A percentile compares a stretch with the other conserved stretches of the same genome.
These are phyloP conservation scores for Oryza meridionalis DNA, from an alignment of 176 grass and related monocot species.

Conservation along the genomic window DNA sequence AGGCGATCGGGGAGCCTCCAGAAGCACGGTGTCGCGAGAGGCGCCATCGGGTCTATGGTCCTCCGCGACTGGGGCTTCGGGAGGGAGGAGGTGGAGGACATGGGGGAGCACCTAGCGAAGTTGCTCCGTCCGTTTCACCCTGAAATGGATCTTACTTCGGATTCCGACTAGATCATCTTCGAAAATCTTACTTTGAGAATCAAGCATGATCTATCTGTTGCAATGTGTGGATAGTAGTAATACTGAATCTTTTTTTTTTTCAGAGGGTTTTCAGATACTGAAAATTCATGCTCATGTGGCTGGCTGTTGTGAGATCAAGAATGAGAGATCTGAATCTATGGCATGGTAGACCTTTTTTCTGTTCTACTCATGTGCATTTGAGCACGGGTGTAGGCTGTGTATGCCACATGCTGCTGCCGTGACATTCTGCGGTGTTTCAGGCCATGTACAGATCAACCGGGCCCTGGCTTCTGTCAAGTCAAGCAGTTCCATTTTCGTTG, in stretches of 20 bases:
- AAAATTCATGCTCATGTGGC: not conserved
- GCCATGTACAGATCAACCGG: slow-evolving; percentile 24
- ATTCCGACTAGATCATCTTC: slow-evolving; percentile 60
- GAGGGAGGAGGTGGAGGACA: slow-evolving; percentile 82
- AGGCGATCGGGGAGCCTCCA: slow-evolving; percentile 60
- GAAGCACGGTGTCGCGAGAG: slow-evolving; percentile 57
- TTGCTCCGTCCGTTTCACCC: slow-evolving; percentile 57
- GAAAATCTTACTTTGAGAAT: not conserved
- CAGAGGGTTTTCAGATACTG: not conserved
- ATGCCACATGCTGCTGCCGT: slow-evolving; percentile 23
- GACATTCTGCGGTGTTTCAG: slow-evolving; percentile 26
- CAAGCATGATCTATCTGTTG: not conserved
- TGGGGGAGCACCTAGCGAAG: slow-evolving; percentile 71
- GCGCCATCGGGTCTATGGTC: slow-evolving; percentile 52
- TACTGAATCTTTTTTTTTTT: not conserved
- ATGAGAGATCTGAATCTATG: slow-evolving; percentile 18
- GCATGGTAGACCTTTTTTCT: not conserved
- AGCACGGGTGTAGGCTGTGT: not conserved
- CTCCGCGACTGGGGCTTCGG: slow-evolving; percentile 80
- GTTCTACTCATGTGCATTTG: not conserved
- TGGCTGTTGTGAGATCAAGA: not conserved
- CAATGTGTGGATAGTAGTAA: not conserved
- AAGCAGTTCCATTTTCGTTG: not conserved
- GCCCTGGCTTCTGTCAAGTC: too few species aligned
- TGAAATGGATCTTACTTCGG: slow-evolving; percentile 45